phyloP scores from a whole-genome alignment of 257 asterid genomes.

The Solanum habrochaites region DNA sequence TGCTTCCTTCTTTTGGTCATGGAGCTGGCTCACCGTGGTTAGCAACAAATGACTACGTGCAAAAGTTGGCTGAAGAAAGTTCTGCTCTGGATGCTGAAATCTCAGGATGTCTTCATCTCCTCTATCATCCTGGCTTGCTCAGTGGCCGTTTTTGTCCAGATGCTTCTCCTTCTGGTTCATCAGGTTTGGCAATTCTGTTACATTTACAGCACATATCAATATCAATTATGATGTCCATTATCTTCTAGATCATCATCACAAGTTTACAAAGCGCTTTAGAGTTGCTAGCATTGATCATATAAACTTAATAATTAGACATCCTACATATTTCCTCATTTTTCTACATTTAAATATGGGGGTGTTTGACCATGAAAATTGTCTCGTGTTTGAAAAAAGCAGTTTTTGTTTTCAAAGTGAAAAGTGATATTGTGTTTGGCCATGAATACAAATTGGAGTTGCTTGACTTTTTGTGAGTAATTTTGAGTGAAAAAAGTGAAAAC shows the following conservation, averaged over 20 bases:
- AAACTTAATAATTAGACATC: not conserved
- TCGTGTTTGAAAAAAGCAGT: not conserved
- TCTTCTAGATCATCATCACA: not conserved
- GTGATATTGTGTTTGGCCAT: not conserved
- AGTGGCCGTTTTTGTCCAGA: conserved; percentile 94
- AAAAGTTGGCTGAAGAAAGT: conserved; percentile 56
- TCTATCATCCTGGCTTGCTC: conserved; percentile 86
- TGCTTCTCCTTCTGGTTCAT: conserved; percentile 92
- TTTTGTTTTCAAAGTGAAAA: not conserved
- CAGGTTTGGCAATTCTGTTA: conserved; percentile 44
- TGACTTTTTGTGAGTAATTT: not conserved
- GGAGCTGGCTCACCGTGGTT: conserved; percentile 89
- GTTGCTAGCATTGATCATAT: not conserved
- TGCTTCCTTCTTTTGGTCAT: conserved; percentile 84
- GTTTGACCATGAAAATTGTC: not conserved
- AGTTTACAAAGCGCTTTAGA: not conserved
- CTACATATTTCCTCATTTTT: not conserved
- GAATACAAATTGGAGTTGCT: not conserved
- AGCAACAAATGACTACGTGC: conserved; percentile 59
- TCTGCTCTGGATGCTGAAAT: conserved; percentile 72
- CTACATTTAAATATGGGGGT: not conserved
- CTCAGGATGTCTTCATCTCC: conserved; percentile 80
- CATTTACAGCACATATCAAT: not conserved
- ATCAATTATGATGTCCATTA: not conserved
- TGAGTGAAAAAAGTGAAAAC: not conserved